Evolutionary conservation across 192 early-diverging fungal species (phyloP).

Genomic region (Coemansia sp.): DNA sequence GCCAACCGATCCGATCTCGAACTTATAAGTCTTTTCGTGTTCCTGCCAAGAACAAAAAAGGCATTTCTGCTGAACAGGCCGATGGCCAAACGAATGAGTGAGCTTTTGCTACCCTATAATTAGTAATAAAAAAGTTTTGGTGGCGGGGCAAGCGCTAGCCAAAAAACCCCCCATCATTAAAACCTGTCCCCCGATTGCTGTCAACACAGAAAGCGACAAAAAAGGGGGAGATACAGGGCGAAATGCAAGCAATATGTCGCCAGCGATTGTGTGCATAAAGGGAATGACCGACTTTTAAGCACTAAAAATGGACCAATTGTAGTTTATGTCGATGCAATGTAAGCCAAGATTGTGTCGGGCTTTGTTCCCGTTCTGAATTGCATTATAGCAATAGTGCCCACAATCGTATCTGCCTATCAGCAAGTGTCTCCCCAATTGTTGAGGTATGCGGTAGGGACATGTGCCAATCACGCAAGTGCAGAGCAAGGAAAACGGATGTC

Average conservation of each 20-base stretch:
- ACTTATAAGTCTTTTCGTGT: no score
- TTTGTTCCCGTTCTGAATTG: neutral
- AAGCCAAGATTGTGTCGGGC: neutral
- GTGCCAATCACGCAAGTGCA: neutral
- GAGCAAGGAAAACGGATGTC: neutral
- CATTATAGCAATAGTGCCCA: neutral
- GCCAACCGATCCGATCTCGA: no score
- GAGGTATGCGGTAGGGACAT: slow-evolving; percentile 6
- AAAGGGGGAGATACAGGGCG: neutral
- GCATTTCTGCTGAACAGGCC: no score
- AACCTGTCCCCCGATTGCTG: neutral
- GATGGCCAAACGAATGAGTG: neutral
- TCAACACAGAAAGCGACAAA: neutral
- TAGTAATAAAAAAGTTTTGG: neutral
- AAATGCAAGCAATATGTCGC: neutral
- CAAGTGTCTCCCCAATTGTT: slow-evolving; percentile 9
- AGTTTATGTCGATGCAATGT: neutral
- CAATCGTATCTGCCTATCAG: neutral
- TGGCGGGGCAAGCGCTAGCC: neutral
- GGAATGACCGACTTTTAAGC: neutral
- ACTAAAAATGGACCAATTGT: slow-evolving; percentile 5
- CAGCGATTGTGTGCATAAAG: slow-evolving; percentile 8
- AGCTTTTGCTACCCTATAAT: neutral
- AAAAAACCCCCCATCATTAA: no score
- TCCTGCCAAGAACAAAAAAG: neutral